Base-by-base conservation (phyloP, 495 filamentous ascomycete genomes). In the Glonium stellatum region DNA sequence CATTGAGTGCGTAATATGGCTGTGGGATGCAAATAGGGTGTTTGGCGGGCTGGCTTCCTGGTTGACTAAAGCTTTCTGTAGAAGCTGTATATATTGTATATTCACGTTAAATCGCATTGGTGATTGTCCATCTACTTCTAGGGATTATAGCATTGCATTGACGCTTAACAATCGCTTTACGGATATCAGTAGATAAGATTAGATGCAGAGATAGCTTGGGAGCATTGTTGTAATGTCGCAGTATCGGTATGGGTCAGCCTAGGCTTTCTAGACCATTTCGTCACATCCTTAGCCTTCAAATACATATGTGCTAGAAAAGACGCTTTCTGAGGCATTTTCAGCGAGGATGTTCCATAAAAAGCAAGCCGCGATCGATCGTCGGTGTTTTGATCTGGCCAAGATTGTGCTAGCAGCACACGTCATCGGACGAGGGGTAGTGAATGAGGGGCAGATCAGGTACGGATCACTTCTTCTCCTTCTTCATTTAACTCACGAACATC, bases 41-140 rank as follows among this genome's bases (percentile, higher is more conserved):
- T 50, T 2, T n/a, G 21, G n/a, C n/a, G 27, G 48, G 48, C 19
- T 31, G 25, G 19, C 21, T 51, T 23, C 48, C 31, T 25, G 25
- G 39, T 44, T 44, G 39, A 44, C 39, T 44, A 11, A 44, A 44
- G 39, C 39, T 44, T 18, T 31, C 48, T 51, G 19, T 25, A 8
- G 19, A 31, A 9, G 48, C 48, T 51, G 23, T 51, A 51, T 51
- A 51, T 51, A 25, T 51, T 51, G 48, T 51, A 51, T 51, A 51
- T 51, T 22, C 19, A 27, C 1, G 39, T 44, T 44, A 44, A 13
- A 51, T 51, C 48, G 23, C 21, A 51, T 23, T 31, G 48, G 48
- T 25, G 48, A 18, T 27, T 51, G 13, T 44, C 13, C 39, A 44
- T 25, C 6, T 22, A 25, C 25, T 51, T 51, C 15, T 31, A 6